These are phyloP conservation scores for Iris pallida DNA, from an alignment of 116 monocot species.

Conservation along the genomic window DNA sequence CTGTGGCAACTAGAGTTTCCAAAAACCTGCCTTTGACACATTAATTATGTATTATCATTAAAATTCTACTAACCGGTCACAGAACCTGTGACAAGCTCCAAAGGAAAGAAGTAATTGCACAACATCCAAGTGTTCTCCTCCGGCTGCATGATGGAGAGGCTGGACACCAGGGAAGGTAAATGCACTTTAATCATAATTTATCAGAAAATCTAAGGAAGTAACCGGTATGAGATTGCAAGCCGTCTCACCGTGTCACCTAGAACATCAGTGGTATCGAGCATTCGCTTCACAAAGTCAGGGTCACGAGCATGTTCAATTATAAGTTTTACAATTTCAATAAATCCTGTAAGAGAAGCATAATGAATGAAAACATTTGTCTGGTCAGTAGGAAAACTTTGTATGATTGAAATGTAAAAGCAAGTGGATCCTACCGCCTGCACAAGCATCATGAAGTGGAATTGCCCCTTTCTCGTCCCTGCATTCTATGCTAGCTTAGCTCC, in stretches of 20 bases:
- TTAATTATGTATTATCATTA: not conserved
- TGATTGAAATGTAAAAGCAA: not conserved
- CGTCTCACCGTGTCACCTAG: no score
- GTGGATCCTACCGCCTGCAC: slow-evolving; percentile 6
- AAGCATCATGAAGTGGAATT: slow-evolving; percentile 67
- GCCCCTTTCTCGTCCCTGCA: slow-evolving; percentile 86
- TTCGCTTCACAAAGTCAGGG: no score
- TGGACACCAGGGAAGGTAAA: no score
- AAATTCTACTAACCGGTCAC: not conserved
- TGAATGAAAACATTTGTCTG: no score
- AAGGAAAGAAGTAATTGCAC: slow-evolving; percentile 50
- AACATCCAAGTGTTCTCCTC: slow-evolving; percentile 61
- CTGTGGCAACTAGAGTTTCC: no score
- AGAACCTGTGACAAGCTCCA: slow-evolving; percentile 42
- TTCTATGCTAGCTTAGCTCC: slow-evolving; percentile 79
- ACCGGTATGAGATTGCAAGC: no score
- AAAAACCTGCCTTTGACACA: no score
- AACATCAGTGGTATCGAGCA: no score
- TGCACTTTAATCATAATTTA: no score
- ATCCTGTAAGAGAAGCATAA: slow-evolving; percentile 64
- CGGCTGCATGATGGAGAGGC: no score
- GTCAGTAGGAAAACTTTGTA: not conserved
- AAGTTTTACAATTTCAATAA: slow-evolving; percentile 8
- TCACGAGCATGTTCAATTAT: no score
- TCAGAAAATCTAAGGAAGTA: no score